These are phyloP conservation scores for Rhizopus arrhizus DNA, from an alignment of 371 early-diverging fungal genomes.

Conservation along the genomic window DNA sequence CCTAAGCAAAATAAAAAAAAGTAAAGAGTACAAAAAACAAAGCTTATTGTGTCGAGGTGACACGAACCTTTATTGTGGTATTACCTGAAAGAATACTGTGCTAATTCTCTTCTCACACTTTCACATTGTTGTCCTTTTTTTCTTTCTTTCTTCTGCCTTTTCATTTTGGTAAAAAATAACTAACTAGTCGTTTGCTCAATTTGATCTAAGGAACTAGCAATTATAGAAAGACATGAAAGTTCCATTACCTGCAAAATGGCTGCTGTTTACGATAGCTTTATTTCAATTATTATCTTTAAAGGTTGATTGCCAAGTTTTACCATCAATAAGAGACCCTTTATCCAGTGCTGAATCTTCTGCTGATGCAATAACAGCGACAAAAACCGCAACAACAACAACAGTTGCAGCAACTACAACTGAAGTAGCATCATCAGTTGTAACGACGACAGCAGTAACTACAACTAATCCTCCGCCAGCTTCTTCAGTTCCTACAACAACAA, in stretches of 20 bases:
- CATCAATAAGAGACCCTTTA: background rate
- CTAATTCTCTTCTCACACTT: slow-evolving; percentile 1
- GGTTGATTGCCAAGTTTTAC: background rate
- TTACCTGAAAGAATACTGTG: background rate
- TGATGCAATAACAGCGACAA: background rate
- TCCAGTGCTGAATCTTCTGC: background rate
- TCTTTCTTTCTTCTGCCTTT: background rate
- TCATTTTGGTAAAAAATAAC: background rate
- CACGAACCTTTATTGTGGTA: slow-evolving; percentile 2
- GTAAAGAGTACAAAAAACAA: background rate
- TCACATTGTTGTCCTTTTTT: background rate
- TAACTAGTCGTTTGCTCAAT: background rate
- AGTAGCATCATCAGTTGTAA: background rate
- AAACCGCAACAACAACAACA: background rate
- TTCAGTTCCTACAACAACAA: background rate
- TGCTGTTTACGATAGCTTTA: background rate
- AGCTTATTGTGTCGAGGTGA: background rate
- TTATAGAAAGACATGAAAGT: background rate
- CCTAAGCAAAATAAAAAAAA: too few relatives aligned
- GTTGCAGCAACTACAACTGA: background rate
- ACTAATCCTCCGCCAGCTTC: background rate
- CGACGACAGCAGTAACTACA: background rate
- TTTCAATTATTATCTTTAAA: background rate
- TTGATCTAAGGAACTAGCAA: background rate
- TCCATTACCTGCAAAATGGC: background rate